Evolutionary conservation across 2,329 filamentous ascomycete genomes (phyloP), one percentile per base, ranked within the genome.

Genomic region (Arthrobotrys megalospora): DNA sequence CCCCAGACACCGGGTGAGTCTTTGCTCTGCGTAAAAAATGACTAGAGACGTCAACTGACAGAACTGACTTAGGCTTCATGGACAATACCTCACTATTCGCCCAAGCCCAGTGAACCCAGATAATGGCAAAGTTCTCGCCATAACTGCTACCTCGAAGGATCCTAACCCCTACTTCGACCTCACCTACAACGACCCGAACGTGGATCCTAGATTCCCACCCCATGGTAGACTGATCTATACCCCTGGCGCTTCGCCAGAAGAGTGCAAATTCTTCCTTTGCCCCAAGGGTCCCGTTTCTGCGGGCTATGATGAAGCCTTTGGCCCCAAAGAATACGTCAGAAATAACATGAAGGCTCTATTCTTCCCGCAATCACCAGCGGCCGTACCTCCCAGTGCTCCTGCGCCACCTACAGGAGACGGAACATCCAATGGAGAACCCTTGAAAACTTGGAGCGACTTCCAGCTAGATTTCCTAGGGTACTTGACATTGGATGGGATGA

Each of bases 331-430:
- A 28, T 77, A 77, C 34, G 73, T 77, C 7, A 65, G 73, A 24
- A 55, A 77, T 24, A 77, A 77, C 52, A 77, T 77, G 73, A 65
- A 45, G 16, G 73, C 58, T 14, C 34, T 77, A 43, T 77, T 77
- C 34, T 77, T 77, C 43, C 63, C 72, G 19, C 60, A 60, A n/a
- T 16, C 66, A 1, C 32, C 66, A 8, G 38, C 50, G 6, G 19
- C n/a, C 32, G 53, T 48, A 12, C 28, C 65, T n/a, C 43, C 63
- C 8, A 28, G 45, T n/a, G 47, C 53, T 4, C 32, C 47, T 14
- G 28, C 32, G 2, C 38, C 45, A 12, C 48, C 60, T n/a, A 47
- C 34, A 12, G 45, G 28, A 21, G n/a, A 8, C 5, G 58, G 16
- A 6, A 19, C 58, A 1, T 21, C 19, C 11, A 67, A 60, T 19